Evolutionary conservation across 2,329 filamentous ascomycete genomes (phyloP).

Genomic region (Diaporthe helianthi): DNA sequence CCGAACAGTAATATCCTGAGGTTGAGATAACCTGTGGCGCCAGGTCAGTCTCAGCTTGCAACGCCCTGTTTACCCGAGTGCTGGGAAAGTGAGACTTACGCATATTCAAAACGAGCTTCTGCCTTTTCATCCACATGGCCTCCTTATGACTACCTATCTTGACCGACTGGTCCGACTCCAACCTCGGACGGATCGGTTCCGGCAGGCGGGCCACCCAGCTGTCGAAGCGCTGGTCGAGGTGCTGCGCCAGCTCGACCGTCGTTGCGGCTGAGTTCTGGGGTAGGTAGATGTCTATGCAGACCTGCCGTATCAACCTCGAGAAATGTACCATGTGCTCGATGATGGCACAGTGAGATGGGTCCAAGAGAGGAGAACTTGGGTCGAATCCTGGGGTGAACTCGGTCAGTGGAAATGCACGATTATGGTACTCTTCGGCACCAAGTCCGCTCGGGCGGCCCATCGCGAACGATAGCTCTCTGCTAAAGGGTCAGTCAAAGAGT

Average conservation of each 20-base stretch:
- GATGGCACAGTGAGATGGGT: conserved; percentile 41
- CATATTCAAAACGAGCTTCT: conserved; percentile 40
- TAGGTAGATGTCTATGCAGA: conserved; percentile 40
- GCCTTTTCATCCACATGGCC: conserved; percentile 41
- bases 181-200: conserved; percentile 37
- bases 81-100: conserved; percentile 30
- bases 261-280: conserved; percentile 35
- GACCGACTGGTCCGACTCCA: conserved; percentile 29
- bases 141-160: conserved; percentile 37
- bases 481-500: background rate
- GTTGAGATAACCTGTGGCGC: conserved; percentile 39
- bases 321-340: conserved; percentile 42
- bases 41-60: background rate
- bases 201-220: conserved; percentile 38
- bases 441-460: conserved; percentile 56
- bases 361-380: conserved; percentile 30
- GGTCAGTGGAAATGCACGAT: conserved; percentile 45
- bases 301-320: conserved; percentile 39
- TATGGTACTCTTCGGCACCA: conserved; percentile 56
- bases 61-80: background rate
- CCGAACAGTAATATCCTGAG: conserved; percentile 41
- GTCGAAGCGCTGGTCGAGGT: conserved; percentile 39
- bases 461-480: conserved; percentile 55
- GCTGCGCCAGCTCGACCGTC: conserved; percentile 37
- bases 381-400: conserved; percentile 29